Conservation (phyloP, 179 eudicot genomes). For the Corrigiola litoralis region DNA sequence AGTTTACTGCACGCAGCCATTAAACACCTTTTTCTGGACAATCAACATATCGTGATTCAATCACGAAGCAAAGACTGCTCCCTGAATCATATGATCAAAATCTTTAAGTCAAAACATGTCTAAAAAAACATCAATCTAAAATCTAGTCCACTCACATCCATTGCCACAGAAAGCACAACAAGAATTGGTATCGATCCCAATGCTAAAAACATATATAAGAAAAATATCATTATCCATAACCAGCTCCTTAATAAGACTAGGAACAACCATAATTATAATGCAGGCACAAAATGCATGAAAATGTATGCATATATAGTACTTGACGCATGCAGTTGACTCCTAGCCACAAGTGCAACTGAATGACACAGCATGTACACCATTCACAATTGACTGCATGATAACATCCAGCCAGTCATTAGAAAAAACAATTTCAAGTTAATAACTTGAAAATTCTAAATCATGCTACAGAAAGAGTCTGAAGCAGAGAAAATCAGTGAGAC, state of each 20-base stretch:
- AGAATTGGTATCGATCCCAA: background rate
- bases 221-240: background rate
- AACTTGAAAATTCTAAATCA: too few species aligned
- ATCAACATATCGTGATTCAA: conserved; percentile 51
- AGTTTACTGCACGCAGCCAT: conserved; percentile 40
- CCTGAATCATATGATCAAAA: conserved; percentile 66
- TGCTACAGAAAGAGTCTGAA: too few species aligned
- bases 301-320: background rate
- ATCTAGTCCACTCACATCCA: conserved; percentile 21
- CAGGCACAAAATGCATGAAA: background rate
- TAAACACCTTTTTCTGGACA: conserved; percentile 46
- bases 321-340: background rate
- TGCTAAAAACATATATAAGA: background rate
- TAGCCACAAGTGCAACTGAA: background rate
- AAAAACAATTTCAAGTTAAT: too few species aligned
- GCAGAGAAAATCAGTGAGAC: background rate
- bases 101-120: conserved; percentile 45
- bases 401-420: conserved; percentile 6
- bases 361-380: background rate
- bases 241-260: background rate
- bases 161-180: conserved; percentile 10
- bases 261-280: background rate
- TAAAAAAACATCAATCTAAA: conserved; percentile 22
- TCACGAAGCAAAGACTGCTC: conserved; percentile 57
- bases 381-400: background rate